Conservation (phyloP, 257 asterid species). For the Orobanche coerulescens region DNA sequence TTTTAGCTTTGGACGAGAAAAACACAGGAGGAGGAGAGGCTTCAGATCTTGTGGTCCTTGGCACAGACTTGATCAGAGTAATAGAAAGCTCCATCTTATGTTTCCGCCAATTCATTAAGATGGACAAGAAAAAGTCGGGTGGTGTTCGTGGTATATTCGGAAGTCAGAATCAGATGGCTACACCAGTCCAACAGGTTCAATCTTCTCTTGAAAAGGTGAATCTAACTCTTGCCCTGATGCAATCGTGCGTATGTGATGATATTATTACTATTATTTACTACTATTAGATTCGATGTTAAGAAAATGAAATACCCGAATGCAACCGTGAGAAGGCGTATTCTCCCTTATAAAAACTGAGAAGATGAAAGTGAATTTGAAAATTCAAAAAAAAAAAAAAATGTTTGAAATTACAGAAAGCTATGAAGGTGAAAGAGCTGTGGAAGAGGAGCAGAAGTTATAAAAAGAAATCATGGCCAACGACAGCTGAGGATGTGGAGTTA, state of each 20-base stretch:
- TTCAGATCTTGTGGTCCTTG: conserved; percentile 35
- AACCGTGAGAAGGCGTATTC: no score
- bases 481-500: conserved; percentile 30
- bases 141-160: conserved; percentile 43
- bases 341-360: conserved; percentile 47
- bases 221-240: background rate
- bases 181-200: conserved; percentile 73
- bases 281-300: no score
- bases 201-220: conserved; percentile 70
- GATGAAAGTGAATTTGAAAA: conserved; percentile 30
- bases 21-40: conserved; percentile 43
- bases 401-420: conserved; percentile 50
- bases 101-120: conserved; percentile 62
- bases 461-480: conserved; percentile 28
- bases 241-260: no score
- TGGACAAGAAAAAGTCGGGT: conserved; percentile 66
- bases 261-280: no score
- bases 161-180: conserved; percentile 54
- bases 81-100: conserved; percentile 68
- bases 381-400: background rate
- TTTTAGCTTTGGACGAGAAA: conserved; percentile 57
- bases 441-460: conserved; percentile 60
- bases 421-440: conserved; percentile 68
- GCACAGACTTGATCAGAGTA: conserved; percentile 53
- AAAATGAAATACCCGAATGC: no score